A percentile compares a stretch with the other conserved stretches of the same genome.
These are phyloP conservation scores for Fomitopsis serialis DNA, from an alignment of 768 basidiomycete genomes.

Conservation along the genomic window DNA sequence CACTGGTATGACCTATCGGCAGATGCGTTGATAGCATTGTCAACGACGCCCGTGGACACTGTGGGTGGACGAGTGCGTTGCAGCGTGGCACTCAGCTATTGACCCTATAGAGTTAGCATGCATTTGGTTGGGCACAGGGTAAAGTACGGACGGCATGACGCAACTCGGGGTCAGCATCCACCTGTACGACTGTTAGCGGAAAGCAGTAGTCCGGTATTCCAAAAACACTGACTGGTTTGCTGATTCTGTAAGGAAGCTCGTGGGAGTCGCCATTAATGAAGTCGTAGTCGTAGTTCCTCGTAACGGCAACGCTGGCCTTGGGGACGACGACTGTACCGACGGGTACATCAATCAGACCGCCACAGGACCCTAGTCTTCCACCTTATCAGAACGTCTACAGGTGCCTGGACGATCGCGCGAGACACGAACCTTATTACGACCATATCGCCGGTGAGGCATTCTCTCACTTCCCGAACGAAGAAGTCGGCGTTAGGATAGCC, in stretches of 20 bases:
- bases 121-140: conserved; percentile 5
- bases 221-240: conserved; percentile 47
- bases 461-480: conserved; percentile 76
- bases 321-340: conserved; percentile 79
- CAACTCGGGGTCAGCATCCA: conserved; percentile 52
- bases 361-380: conserved; percentile 75
- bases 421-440: conserved; percentile 40
- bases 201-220: neutral
- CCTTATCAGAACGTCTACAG: neutral
- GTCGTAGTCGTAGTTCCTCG: conserved; percentile 74
- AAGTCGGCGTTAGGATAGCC: conserved; percentile 81
- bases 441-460: conserved; percentile 62
- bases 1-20: conserved; percentile 58
- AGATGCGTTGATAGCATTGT: conserved; percentile 60
- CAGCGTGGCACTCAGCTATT: conserved; percentile 43
- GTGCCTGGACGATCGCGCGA: neutral
- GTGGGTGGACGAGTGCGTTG: conserved; percentile 38
- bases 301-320: conserved; percentile 59
- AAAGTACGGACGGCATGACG: conserved; percentile 40
- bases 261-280: conserved; percentile 42
- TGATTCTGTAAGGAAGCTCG: conserved; percentile 59
- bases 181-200: conserved; percentile 32
- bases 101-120: conserved; percentile 7
- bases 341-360: conserved; percentile 58
- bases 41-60: conserved; percentile 33